Evolutionary conservation across 352 stramenopile species (phyloP).

Genomic region (Phytophthora citricola): DNA sequence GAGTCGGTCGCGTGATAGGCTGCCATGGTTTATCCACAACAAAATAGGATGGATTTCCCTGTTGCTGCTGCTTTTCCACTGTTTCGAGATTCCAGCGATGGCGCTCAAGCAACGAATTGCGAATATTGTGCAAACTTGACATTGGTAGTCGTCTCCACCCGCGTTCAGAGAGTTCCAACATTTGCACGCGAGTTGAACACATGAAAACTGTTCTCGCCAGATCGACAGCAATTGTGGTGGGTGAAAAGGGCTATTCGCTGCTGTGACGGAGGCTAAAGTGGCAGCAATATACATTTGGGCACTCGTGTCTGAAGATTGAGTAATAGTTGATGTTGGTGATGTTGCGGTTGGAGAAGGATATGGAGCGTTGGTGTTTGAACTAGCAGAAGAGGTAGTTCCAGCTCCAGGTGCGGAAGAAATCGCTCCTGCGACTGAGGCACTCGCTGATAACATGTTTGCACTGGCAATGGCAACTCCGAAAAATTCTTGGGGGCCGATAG

Average conservation of each 20-base stretch:
- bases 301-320: slow-evolving; percentile 10
- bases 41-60: slow-evolving; percentile 37
- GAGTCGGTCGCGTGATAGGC: slow-evolving; percentile 23
- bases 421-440: slow-evolving; percentile 1
- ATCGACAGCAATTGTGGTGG: slow-evolving; percentile 21
- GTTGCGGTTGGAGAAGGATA: slow-evolving; percentile 5
- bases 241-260: slow-evolving; percentile 1
- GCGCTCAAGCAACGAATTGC: slow-evolving; percentile 57
- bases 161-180: slow-evolving; percentile 71
- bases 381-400: background rate
- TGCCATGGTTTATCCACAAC: slow-evolving; percentile 65
- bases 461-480: slow-evolving; percentile 62
- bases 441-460: slow-evolving; percentile 32
- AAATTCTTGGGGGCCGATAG: slow-evolving; percentile 74
- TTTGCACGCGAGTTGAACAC: slow-evolving; percentile 62
- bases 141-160: slow-evolving; percentile 62
- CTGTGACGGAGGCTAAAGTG: slow-evolving; percentile 30
- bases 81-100: slow-evolving; percentile 62
- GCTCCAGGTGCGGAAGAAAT: slow-evolving; percentile 10
- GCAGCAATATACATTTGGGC: slow-evolving; percentile 32
- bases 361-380: background rate
- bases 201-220: slow-evolving; percentile 60
- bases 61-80: slow-evolving; percentile 41
- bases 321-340: slow-evolving; percentile 8
- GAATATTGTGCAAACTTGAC: slow-evolving; percentile 52